A percentile compares a stretch with the other conserved stretches of the same genome.
Evolutionary conservation across 352 stramenopile species (phyloP).

Genomic region (Aphanomyces invadans): DNA sequence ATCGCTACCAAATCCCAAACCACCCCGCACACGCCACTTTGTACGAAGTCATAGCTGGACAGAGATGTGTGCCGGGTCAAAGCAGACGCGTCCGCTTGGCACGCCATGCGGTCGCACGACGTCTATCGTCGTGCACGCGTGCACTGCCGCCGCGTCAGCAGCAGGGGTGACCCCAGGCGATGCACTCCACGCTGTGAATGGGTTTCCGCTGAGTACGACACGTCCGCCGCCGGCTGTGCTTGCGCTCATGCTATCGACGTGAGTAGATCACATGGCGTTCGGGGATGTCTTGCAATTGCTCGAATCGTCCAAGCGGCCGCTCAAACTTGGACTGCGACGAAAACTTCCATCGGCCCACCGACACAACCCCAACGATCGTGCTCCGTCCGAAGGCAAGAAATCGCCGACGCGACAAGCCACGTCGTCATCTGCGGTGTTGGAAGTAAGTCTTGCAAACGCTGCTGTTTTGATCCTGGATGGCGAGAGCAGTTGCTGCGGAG

Average conservation of each 20-base stretch:
- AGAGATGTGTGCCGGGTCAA: background rate
- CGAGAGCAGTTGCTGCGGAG: slow-evolving; percentile 52
- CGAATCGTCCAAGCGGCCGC: slow-evolving; percentile 43
- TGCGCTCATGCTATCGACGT: too few species aligned
- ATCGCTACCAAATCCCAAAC: background rate
- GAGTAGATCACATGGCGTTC: slow-evolving; percentile 51
- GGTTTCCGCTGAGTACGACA: slow-evolving; percentile 49
- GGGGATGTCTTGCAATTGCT: slow-evolving; percentile 46
- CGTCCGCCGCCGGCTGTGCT: background rate
- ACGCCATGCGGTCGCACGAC: background rate
- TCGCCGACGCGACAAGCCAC: background rate
- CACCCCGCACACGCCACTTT: background rate
- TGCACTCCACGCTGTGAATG: slow-evolving; percentile 61
- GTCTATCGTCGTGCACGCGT: slow-evolving; percentile 1
- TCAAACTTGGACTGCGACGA: slow-evolving; percentile 50
- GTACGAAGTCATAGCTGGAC: slow-evolving; percentile 19
- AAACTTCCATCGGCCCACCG: slow-evolving; percentile 21
- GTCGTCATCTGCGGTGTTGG: slow-evolving; percentile 14
- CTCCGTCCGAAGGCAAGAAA: background rate
- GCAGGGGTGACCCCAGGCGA: slow-evolving; percentile 46
- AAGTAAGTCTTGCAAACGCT: background rate
- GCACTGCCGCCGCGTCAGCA: slow-evolving; percentile 8
- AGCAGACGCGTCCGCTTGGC: background rate
- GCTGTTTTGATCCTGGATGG: slow-evolving; percentile 6
- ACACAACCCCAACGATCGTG: slow-evolving; percentile 7